phyloP scores from a whole-genome alignment of 768 basidiomycete genomes.

The Vishniacozyma victoriae region DNA sequence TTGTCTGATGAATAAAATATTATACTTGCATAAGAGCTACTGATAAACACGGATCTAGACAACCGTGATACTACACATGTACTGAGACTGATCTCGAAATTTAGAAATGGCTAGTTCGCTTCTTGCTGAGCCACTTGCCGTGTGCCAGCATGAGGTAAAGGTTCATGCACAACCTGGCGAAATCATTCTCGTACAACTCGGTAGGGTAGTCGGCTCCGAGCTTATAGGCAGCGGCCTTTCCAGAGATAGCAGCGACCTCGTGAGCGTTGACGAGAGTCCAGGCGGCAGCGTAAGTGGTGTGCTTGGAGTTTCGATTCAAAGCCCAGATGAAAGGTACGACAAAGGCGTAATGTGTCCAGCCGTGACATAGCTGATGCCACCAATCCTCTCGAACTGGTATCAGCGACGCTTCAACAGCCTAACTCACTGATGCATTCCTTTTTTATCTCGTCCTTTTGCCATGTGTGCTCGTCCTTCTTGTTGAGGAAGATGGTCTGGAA shows the following conservation, averaged over 20 bases:
- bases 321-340: constrained; percentile 48
- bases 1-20: no score
- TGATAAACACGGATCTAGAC: no score
- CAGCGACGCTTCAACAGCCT: not conserved
- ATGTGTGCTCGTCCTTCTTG: constrained; percentile 47
- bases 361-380: constrained; percentile 49
- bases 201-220: constrained; percentile 49
- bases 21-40: no score
- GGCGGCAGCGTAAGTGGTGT: constrained; percentile 47
- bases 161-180: constrained; percentile 47
- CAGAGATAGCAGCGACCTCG: constrained; percentile 46
- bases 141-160: constrained; percentile 44
- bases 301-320: constrained; percentile 44
- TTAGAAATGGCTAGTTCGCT: no score
- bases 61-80: no score
- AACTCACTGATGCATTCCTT: constrained; percentile 48
- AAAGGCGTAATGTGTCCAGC: constrained; percentile 45
- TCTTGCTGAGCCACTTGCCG: constrained; percentile 40
- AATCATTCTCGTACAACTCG: constrained; percentile 48
- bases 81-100: no score
- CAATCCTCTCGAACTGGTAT: constrained; percentile 45
- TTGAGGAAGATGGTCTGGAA: constrained; percentile 52
- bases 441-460: constrained; percentile 48
- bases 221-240: constrained; percentile 48
- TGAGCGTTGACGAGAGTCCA: constrained; percentile 51